Evolutionary conservation across 805 yeast genomes (phyloP), one percentile per base, ranked within the genome.

Genomic region (Kurtzmaniella cleridarum): DNA sequence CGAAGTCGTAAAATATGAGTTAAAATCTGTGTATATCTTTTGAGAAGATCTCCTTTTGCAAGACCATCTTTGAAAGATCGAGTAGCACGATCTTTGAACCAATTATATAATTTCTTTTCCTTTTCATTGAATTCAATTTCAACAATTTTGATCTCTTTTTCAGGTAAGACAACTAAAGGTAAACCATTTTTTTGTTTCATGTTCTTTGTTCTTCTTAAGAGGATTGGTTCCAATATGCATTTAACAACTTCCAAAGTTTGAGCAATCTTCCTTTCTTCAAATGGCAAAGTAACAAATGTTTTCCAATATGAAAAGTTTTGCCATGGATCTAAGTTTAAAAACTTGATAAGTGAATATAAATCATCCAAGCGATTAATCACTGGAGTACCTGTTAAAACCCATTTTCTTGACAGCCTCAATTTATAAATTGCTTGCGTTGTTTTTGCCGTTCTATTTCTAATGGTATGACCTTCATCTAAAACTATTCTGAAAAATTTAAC

Each of bases 371-470:
- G 66, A 57, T 90, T 90, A 30, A 89, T 84, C 23, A 90, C 85
- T 0, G 98, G 97, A 0, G 98, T 90, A 6, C 98, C 98, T 0
- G 97, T 88, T 34, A 91, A 65, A 3, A 84, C 69, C 98, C 98
- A 90, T 43, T 78, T 78, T 35, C 93, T 68, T 14, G 70, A 65
- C 49, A 86, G 78, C 8, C 62, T 51, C n/a, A 90, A 53, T 16
- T 76, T 83, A 58, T 76, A 78, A 6, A 89, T 73, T 0, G 97
- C 84, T 46, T 79, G 81, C 0, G 96, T 79, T 0, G 95, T 82
- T 42, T 81, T 81, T 1, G 95, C 80, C 34, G 74, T 64, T 50
- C 90, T 69, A 56, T 89, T 90, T 52, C 95, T 71, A 42, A 90
- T 90, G 18, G 75, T 84, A 54, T 91, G 98, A 8, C 93, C 97